These are phyloP conservation scores for Pseudodiploospora longispora DNA, from an alignment of 2,329 filamentous ascomycete species.

Conservation along the genomic window DNA sequence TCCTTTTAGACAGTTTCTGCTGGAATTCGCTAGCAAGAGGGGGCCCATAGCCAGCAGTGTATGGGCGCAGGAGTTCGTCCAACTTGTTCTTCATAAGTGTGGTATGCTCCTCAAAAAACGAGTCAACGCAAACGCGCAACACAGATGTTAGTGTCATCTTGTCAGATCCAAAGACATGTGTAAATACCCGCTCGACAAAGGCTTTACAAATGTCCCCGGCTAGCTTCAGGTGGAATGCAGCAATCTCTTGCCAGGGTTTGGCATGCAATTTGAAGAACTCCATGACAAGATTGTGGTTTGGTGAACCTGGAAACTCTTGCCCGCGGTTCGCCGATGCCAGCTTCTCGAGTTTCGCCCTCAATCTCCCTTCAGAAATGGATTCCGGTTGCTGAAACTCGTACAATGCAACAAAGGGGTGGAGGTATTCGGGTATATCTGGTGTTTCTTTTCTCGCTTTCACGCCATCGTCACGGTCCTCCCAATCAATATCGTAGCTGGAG, in stretches of 20 bases:
- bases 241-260: slow-evolving; percentile 30
- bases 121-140: not conserved
- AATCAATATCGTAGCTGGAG: slow-evolving; percentile 10
- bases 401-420: slow-evolving; percentile 17
- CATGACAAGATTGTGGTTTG: slow-evolving; percentile 28
- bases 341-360: slow-evolving; percentile 21
- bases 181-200: slow-evolving; percentile 30
- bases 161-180: slow-evolving; percentile 20
- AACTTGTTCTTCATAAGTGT: too few relatives aligned
- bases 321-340: slow-evolving; percentile 30
- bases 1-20: too few relatives aligned
- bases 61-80: too few relatives aligned
- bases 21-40: too few relatives aligned
- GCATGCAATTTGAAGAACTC: slow-evolving; percentile 32
- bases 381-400: slow-evolving; percentile 20
- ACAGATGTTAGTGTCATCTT: slow-evolving; percentile 1
- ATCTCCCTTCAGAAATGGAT: slow-evolving; percentile 5
- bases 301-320: slow-evolving; percentile 29
- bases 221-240: slow-evolving; percentile 25
- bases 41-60: too few relatives aligned
- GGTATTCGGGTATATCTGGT: slow-evolving; percentile 15
- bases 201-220: slow-evolving; percentile 20
- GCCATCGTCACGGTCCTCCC: not conserved
- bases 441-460: not conserved
- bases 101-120: not conserved